Evolutionary conservation across 2,329 filamentous ascomycete species (phyloP).

Genomic region (Microsporum audouinii): DNA sequence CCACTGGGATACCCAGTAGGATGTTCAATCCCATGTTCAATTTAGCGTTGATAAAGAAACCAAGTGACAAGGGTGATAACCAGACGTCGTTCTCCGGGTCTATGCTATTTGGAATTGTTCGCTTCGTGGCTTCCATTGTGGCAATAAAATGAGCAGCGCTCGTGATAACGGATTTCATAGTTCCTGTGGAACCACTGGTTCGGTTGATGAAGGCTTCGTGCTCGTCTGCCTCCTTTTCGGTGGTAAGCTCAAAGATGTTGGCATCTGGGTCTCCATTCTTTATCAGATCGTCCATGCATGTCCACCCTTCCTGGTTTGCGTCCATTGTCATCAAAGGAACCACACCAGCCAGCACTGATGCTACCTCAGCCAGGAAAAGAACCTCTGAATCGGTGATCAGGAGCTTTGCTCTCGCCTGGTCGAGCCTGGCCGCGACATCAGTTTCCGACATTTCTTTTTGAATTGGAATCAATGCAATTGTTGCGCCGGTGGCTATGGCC

Average conservation of each 20-base stretch:
- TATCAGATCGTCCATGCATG: constrained; percentile 1
- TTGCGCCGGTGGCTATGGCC: constrained; percentile 18
- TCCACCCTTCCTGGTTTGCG: constrained; percentile 3
- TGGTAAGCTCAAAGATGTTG: constrained; percentile 9
- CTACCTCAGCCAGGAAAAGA: constrained; percentile 12
- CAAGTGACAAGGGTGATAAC: constrained; percentile 18
- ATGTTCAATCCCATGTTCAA: constrained; percentile 21
- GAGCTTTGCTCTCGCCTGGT: constrained; percentile 17
- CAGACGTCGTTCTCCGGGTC: constrained; percentile 18
- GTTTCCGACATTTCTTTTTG: constrained; percentile 16
- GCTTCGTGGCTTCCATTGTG: constrained; percentile 16
- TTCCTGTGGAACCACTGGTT: constrained; percentile 16
- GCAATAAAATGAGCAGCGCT: constrained; percentile 18
- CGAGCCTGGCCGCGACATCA: constrained; percentile 17
- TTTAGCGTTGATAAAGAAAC: constrained; percentile 22
- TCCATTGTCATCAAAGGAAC: constrained; percentile 6
- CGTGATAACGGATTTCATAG: constrained; percentile 17
- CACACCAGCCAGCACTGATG: constrained; percentile 10
- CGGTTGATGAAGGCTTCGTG: constrained; percentile 17
- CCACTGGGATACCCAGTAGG: constrained; percentile 20
- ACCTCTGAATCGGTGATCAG: constrained; percentile 16
- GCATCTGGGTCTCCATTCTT: neutral
- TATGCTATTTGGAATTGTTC: constrained; percentile 17
- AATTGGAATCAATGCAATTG: constrained; percentile 17
- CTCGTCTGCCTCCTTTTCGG: constrained; percentile 9